Evolutionary conservation across 176 grass and related monocot species (phyloP).

Genomic region (Juncus effusus): DNA sequence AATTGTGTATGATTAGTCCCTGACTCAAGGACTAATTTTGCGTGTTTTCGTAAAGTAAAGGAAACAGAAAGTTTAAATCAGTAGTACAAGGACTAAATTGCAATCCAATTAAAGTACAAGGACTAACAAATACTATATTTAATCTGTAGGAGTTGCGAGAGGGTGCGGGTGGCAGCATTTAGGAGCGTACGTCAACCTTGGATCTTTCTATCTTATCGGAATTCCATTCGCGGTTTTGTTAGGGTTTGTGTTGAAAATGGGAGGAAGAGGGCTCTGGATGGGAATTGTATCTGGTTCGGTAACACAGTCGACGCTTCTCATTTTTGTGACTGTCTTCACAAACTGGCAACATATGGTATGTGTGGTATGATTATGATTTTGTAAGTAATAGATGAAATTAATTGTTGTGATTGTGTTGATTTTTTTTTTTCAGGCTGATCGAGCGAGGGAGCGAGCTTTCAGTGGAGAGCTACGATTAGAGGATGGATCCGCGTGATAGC

Average conservation of each 20-base stretch:
- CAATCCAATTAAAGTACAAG: neutral
- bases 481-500: neutral
- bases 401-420: neutral
- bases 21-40: no score
- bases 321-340: slow-evolving; percentile 59
- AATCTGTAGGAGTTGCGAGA: slow-evolving; percentile 61
- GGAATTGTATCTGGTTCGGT: slow-evolving; percentile 67
- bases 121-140: neutral
- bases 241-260: slow-evolving; percentile 57
- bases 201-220: slow-evolving; percentile 76
- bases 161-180: slow-evolving; percentile 90
- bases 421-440: slow-evolving; percentile 33
- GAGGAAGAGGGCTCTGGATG: slow-evolving; percentile 76
- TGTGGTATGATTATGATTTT: slow-evolving; percentile 5
- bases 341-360: slow-evolving; percentile 71
- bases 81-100: no score
- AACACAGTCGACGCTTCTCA: slow-evolving; percentile 54
- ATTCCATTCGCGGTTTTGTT: slow-evolving; percentile 54
- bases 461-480: slow-evolving; percentile 29
- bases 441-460: slow-evolving; percentile 54
- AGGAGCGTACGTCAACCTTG: slow-evolving; percentile 75
- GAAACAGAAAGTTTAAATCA: no score
- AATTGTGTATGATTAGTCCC: no score
- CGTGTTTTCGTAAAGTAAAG: no score
- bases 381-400: neutral